Evolutionary conservation across 768 basidiomycete genomes (phyloP), one percentile per base, ranked within the genome.

Genomic region (Pholiota microspora): DNA sequence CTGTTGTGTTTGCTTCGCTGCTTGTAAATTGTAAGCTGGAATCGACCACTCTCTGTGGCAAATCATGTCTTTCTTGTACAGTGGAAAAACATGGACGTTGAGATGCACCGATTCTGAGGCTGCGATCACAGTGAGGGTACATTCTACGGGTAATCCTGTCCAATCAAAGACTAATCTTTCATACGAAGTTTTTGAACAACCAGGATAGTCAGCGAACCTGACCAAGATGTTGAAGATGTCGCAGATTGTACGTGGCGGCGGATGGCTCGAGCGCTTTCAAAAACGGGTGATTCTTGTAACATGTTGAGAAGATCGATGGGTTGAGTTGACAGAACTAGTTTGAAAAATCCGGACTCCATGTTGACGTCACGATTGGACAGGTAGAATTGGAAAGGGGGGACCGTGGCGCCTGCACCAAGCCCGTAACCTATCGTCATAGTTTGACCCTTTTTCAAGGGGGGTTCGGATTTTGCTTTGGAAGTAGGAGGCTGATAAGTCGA

Each of bases 351-450:
- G 8, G n/a, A 18, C 8, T 51, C 51, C 40, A 44, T 23, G 6
- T 51, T 29, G 3, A 13, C 16, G 10, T 12, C 28, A 3, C 6
- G 29, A 31, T 42, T n/a, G 18, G 28, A 3, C 16, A 51, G 1
- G 4, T 8, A 0, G 13, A 51, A 51, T 9, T 9, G 8, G 27
- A 51, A 42, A 0, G 50, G 50, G 7, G n/a, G 4, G 1, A 44
- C 38, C 10, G 24, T 27, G 4, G 35, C n/a, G 1, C 35, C 35
- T 15, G 3, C 23, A 8, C 35, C 49, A 6, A 9, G 9, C 0
- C 49, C 36, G 36, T 51, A 51, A 13, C 49, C 49, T 13, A 51
- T 51, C 1, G 25, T 40, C 24, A 51, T 51, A 24, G 36, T 40
- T n/a, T 38, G 2, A 10, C 46, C 46, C n/a, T 35, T 25, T 36